phyloP scores from a whole-genome alignment of 1,284 basidiomycete species.

The Sporisorium reilianum region DNA sequence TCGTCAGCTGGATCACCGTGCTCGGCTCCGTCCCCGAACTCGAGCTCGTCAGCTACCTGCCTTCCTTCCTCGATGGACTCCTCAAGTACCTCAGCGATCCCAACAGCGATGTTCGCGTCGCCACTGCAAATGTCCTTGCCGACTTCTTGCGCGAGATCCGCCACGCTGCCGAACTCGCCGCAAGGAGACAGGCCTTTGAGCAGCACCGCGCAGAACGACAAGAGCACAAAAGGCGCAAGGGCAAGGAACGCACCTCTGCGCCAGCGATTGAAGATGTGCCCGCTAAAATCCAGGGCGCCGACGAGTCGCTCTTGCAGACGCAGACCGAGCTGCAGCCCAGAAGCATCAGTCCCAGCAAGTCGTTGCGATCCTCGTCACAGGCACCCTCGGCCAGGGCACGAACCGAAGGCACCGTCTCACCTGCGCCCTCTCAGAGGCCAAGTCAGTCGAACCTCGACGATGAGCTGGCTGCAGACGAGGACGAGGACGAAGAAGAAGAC shows the following conservation, averaged over 20 bases:
- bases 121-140: slow-evolving; percentile 89
- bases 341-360: slow-evolving; percentile 39
- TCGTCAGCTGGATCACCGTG: slow-evolving; percentile 96
- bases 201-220: slow-evolving; percentile 31
- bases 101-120: slow-evolving; percentile 90
- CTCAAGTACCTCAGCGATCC: slow-evolving; percentile 92
- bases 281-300: slow-evolving; percentile 1
- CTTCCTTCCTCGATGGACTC: slow-evolving; percentile 92
- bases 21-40: slow-evolving; percentile 96
- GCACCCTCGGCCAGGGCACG: slow-evolving; percentile 10
- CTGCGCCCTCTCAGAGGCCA: slow-evolving; percentile 13
- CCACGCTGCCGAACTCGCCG: slow-evolving; percentile 56
- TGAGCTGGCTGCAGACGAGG: slow-evolving; percentile 52
- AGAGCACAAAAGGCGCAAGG: slow-evolving; percentile 72
- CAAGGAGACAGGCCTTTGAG: slow-evolving; percentile 36
- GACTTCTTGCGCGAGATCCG: slow-evolving; percentile 87
- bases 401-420: slow-evolving; percentile 26
- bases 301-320: slow-evolving; percentile 71
- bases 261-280: slow-evolving; percentile 4
- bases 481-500: slow-evolving; percentile 69
- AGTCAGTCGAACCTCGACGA: slow-evolving; percentile 11
- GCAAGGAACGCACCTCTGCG: slow-evolving; percentile 67
- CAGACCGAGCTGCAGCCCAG: slow-evolving; percentile 33
- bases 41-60: slow-evolving; percentile 92
- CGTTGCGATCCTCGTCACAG: slow-evolving; percentile 10